These are phyloP conservation scores for Grosmannia huntii DNA, from an alignment of 2,329 filamentous ascomycete species.

Conservation along the genomic window DNA sequence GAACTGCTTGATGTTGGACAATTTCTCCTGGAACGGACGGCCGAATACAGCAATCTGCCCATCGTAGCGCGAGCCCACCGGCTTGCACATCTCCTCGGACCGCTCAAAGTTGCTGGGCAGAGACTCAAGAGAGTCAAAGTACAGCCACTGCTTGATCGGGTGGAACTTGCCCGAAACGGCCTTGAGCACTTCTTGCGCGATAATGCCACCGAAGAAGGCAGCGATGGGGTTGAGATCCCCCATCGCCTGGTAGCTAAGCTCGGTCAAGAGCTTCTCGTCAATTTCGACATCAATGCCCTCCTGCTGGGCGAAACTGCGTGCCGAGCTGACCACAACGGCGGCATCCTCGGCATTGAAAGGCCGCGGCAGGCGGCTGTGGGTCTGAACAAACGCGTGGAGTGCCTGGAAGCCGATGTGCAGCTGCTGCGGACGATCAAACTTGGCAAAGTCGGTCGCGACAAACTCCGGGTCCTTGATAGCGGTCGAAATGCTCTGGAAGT, in stretches of 20 bases:
- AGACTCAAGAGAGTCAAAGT: slow-evolving; percentile 96
- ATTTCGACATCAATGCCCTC: slow-evolving; percentile 72
- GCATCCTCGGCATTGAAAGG: slow-evolving; percentile 82
- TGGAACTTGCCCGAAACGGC: slow-evolving; percentile 96
- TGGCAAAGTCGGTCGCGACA: slow-evolving; percentile 89
- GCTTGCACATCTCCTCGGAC: slow-evolving; percentile 79
- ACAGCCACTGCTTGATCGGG: slow-evolving; percentile 90
- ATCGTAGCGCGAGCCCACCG: slow-evolving; percentile 76
- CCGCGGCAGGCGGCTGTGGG: slow-evolving; percentile 62
- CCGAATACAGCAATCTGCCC: slow-evolving; percentile 96
- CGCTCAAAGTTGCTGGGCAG: slow-evolving; percentile 63
- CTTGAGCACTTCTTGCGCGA: slow-evolving; percentile 91
- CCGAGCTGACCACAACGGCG: slow-evolving; percentile 58
- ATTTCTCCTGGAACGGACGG: slow-evolving; percentile 84
- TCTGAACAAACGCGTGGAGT: slow-evolving; percentile 70
- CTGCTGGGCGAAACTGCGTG: slow-evolving; percentile 59
- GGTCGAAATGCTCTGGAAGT: slow-evolving; percentile 71
- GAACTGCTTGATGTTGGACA: slow-evolving; percentile 83
- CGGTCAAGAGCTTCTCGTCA: slow-evolving; percentile 83
- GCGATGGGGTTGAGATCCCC: slow-evolving; percentile 88
- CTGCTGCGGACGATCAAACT: slow-evolving; percentile 89
- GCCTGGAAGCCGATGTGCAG: slow-evolving; percentile 89
- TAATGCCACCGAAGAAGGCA: slow-evolving; percentile 86
- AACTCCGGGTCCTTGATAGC: slow-evolving; percentile 81
- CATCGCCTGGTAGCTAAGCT: slow-evolving; percentile 86